These are phyloP conservation scores for Amanita molliuscula DNA, from an alignment of 768 basidiomycete genomes.

Conservation along the genomic window DNA sequence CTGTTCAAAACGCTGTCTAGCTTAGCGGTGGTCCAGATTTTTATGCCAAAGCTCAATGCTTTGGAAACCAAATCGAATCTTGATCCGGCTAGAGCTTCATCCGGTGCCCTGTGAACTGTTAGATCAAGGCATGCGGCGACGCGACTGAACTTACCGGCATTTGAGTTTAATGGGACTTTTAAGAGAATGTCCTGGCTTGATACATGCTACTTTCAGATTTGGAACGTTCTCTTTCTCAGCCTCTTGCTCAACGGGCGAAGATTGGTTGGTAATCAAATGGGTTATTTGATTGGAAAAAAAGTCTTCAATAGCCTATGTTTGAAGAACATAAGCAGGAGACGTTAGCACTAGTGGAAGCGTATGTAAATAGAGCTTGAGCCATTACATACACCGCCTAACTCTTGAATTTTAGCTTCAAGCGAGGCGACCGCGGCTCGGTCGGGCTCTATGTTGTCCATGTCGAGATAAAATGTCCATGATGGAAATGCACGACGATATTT, in stretches of 20 bases:
- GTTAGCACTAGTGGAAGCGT: not conserved
- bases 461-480: conserved; percentile 77
- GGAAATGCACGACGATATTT: conserved; percentile 88
- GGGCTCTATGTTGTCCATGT: conserved; percentile 41
- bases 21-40: conserved; percentile 76
- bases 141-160: conserved; percentile 34
- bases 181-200: conserved; percentile 20
- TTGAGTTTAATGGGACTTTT: conserved; percentile 61
- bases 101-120: conserved; percentile 14
- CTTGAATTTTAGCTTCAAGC: conserved; percentile 46
- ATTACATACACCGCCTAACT: conserved; percentile 69
- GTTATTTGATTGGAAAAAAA: conserved; percentile 86
- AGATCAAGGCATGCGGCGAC: not conserved
- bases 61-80: conserved; percentile 46
- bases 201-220: conserved; percentile 16
- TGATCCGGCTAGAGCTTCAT: conserved; percentile 15
- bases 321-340: not conserved
- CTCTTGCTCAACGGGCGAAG: conserved; percentile 21
- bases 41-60: conserved; percentile 63
- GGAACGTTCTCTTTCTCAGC: conserved; percentile 63
- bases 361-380: not conserved
- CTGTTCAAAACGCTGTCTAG: conserved; percentile 64
- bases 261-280: conserved; percentile 72
- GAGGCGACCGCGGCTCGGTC: conserved; percentile 23
- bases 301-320: conserved; percentile 61